Evolutionary conservation across 768 basidiomycete genomes (phyloP), one percentile per base, ranked within the genome.

Genomic region (Kwoniella sp.): DNA sequence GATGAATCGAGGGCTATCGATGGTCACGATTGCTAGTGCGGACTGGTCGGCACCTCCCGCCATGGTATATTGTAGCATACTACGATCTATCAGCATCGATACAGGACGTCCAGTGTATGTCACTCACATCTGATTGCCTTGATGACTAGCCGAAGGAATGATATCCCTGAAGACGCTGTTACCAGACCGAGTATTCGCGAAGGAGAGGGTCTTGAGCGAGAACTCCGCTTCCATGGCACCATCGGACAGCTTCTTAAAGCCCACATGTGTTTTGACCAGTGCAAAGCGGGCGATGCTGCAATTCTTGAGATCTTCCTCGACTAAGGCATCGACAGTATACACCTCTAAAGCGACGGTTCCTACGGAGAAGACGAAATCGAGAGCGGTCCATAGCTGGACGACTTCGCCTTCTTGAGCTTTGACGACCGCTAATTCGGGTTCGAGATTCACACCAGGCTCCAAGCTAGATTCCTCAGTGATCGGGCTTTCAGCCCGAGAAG

Each of bases 1-100:
- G 63, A 98, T 90, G 72, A 98, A 84, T 75, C 89, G 87, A 4
- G 96, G 96, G 23, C 92, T 92, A 74, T 99, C 96, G 29, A 99
- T 84, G 0, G 91, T 92, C 34, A 95, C 82, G 61, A 98, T 85
- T 5, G 88, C 89, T n/a, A 92, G 83, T 2, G 90, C 84, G 38
- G 87, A 83, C 23, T 82, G 77, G 56, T 84, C 82, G 9, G 76
- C 48, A 0, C 87, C 87, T 17, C 89, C 88, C 12, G 92, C 85
- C 69, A 86, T 86, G 1, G 91, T 91, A 79, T 91, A 97, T 31
- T 96, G 85, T 20, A 96, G 77, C 91, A 95, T 96, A 76, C 76
- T 77, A 45, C 20, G 29, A 23, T n/a, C 29, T 45, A 45, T 54
- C 53, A 45, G 56, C 34, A 54, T 12, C 30, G 12, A 11, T 11